A percentile compares a stretch with the other conserved stretches of the same genome.
Evolutionary conservation across 805 yeast species (phyloP).

Genomic region (Lipomyces sp.): DNA sequence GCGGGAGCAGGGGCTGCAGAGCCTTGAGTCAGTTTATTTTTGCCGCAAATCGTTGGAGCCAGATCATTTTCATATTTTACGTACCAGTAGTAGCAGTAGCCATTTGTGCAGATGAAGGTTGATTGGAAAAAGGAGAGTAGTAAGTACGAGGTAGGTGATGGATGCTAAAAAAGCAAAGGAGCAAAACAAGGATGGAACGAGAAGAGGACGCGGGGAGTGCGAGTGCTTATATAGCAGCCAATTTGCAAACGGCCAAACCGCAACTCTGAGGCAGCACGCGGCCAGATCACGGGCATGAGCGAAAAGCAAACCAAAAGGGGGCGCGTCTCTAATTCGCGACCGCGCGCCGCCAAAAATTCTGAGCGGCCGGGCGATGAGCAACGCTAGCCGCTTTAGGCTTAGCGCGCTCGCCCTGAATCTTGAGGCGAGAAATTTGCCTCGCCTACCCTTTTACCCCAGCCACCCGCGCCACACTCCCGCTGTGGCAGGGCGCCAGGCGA

Average conservation of each 20-base stretch:
- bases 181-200: neutral
- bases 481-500: no score
- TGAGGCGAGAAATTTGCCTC: neutral
- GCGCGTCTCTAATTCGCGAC: neutral
- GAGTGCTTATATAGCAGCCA: conserved; percentile 5
- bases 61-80: neutral
- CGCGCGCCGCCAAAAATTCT: neutral
- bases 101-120: conserved; percentile 2
- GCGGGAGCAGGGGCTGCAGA: conserved; percentile 9
- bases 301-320: neutral
- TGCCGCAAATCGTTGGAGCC: neutral
- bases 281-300: conserved; percentile 2
- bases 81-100: conserved; percentile 1
- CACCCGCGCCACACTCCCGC: no score
- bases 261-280: neutral
- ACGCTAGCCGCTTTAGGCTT: neutral
- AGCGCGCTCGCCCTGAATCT: conserved; percentile 1
- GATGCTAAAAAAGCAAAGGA: neutral
- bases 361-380: conserved; percentile 1
- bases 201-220: neutral
- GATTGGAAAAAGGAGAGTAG: neutral
- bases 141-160: neutral
- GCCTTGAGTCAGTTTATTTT: neutral
- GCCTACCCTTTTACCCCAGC: no score
- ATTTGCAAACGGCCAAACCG: neutral